Evolutionary conservation across 2,329 filamentous ascomycete species (phyloP), one percentile per base, ranked within the genome.

Genomic region (Thermomyces lanuginosus): DNA sequence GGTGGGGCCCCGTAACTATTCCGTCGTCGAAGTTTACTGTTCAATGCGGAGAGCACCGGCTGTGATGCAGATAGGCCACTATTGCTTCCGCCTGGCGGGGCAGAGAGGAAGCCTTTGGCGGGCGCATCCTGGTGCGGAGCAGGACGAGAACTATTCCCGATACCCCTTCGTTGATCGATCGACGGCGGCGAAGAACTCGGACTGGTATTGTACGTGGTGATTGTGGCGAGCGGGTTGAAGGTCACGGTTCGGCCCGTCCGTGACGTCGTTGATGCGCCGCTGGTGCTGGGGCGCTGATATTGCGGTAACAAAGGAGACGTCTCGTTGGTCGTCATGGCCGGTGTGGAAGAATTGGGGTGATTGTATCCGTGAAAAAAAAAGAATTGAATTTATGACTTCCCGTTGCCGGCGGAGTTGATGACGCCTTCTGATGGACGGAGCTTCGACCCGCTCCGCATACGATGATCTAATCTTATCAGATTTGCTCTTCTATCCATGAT

Each of bases 1-100:
- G n/a, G n/a, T n/a, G n/a, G n/a, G n/a, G n/a, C n/a, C n/a, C n/a
- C n/a, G n/a, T n/a, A n/a, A 52, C 81, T 92, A 45, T 92, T 89
- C 37, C 84, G 70, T 43, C 86, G 66, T 29, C 81, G 75, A 24
- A 93, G 64, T 55, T 84, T 92, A 64, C 64, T 86, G 55, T 93
- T 92, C 40, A 93, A 58, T 3, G 77, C 70, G 4, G 82, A 73
- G 13, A 92, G 69, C 53, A 79, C 74, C 3, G 72, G 71, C 28
- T 64, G 62, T 8, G 54, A 55, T 12, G 48, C 41, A 16, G 46
- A 41, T n/a, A n/a, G 27, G 4, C 24, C 8, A n/a, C n/a, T n/a
- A n/a, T n/a, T n/a, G n/a, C n/a, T n/a, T n/a, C n/a, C n/a, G 39
- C 32, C 39, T 45, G 45, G 18, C 49, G 44, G 7, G 52, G 48